phyloP scores from a whole-genome alignment of 306 rosid genomes.

The Luffa acutangula region DNA sequence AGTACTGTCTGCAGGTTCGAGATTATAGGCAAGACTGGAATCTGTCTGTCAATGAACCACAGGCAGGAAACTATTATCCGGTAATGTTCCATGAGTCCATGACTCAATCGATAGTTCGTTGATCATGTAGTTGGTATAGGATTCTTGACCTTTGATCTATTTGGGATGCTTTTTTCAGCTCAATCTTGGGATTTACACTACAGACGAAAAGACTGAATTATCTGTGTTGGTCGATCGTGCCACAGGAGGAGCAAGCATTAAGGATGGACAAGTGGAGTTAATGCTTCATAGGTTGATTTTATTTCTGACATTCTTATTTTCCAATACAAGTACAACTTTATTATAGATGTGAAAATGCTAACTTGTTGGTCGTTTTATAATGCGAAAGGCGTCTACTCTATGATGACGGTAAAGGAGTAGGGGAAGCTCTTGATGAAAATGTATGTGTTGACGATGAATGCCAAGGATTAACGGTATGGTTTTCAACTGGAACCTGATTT shows the following conservation, averaged over 20 bases:
- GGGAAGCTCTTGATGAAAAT: slow-evolving; percentile 70
- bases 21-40: slow-evolving; percentile 73
- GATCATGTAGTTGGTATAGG: background rate
- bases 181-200: slow-evolving; percentile 68
- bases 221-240: slow-evolving; percentile 90
- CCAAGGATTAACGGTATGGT: slow-evolving; percentile 28
- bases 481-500: background rate
- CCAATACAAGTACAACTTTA: background rate
- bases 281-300: slow-evolving; percentile 82
- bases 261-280: slow-evolving; percentile 73
- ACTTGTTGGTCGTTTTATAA: slow-evolving; percentile 7
- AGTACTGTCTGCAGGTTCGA: slow-evolving; percentile 47
- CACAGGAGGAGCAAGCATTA: slow-evolving; percentile 69
- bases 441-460: slow-evolving; percentile 33
- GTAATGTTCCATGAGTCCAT: slow-evolving; percentile 26
- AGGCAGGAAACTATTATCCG: slow-evolving; percentile 90
- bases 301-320: background rate
- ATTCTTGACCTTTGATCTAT: background rate
- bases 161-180: slow-evolving; percentile 30
- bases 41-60: slow-evolving; percentile 67
- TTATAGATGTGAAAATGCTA: background rate
- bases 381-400: slow-evolving; percentile 41
- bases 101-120: background rate
- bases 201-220: slow-evolving; percentile 59
- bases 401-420: slow-evolving; percentile 67